Conservation (phyloP, 208 protist species). For the Trypanosoma boissoni region DNA sequence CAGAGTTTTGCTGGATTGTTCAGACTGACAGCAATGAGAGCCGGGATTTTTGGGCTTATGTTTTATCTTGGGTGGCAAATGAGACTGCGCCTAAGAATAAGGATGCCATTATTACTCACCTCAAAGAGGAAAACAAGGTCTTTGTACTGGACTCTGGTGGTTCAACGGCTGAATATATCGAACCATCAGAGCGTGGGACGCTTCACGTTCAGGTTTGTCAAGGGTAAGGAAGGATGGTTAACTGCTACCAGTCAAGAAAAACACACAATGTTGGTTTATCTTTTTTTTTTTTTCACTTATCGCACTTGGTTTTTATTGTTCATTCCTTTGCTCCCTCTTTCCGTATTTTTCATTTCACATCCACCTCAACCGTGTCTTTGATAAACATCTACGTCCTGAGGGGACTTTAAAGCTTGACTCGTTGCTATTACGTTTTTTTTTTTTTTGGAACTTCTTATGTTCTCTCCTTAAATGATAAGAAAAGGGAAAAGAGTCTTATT, state of each 20-base stretch:
- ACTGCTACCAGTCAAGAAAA: no score
- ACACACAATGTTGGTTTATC: slow-evolving; percentile 3
- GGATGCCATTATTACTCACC: slow-evolving; percentile 4
- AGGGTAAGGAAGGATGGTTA: no score
- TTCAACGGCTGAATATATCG: slow-evolving; percentile 12
- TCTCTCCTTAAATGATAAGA: slow-evolving; percentile 5
- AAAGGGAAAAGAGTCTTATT: slow-evolving; percentile 11
- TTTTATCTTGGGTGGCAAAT: slow-evolving; percentile 24
- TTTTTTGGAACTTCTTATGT: slow-evolving; percentile 22
- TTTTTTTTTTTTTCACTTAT: slow-evolving; percentile 10
- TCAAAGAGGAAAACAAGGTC: slow-evolving; percentile 10
- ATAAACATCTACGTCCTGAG: no score
- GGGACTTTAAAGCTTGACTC: no score
- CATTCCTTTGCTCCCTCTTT: neutral
- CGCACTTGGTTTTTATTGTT: slow-evolving; percentile 8
- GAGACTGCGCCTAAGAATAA: slow-evolving; percentile 8
- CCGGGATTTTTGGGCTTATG: slow-evolving; percentile 19
- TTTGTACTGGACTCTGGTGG: slow-evolving; percentile 18
- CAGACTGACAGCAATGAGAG: slow-evolving; percentile 21
- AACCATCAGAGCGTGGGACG: slow-evolving; percentile 12
- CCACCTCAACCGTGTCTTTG: neutral
- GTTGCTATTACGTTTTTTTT: slow-evolving; percentile 5
- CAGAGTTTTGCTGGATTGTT: slow-evolving; percentile 10
- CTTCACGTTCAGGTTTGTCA: slow-evolving; percentile 15
- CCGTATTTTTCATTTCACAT: slow-evolving; percentile 14